Evolutionary conservation across 176 grass and related monocot species (phyloP).

Genomic region (Guadua angustifolia): DNA sequence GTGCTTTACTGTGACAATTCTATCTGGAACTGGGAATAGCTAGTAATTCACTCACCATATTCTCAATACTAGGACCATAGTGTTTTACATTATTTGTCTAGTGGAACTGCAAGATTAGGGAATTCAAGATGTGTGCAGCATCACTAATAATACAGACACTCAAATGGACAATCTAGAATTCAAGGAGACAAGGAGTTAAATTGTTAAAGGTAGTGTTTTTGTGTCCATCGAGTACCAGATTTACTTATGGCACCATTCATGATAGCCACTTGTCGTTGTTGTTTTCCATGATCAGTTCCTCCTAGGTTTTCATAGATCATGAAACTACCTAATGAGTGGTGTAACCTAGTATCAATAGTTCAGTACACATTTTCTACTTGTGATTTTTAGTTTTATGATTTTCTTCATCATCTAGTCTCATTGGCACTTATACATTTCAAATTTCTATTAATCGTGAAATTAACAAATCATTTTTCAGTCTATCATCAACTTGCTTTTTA

Average conservation of each 20-base stretch:
- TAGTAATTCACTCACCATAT: background rate
- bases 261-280: background rate
- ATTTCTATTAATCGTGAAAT: constrained; percentile 5
- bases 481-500: background rate
- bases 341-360: background rate
- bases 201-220: background rate
- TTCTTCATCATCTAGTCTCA: background rate
- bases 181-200: background rate
- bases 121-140: background rate
- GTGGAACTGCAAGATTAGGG: background rate
- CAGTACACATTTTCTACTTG: background rate
- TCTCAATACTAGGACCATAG: background rate
- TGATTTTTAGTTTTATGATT: background rate
- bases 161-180: background rate
- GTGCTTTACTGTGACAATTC: background rate
- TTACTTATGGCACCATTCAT: background rate
- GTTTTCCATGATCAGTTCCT: background rate
- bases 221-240: background rate
- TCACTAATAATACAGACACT: background rate
- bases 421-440: background rate
- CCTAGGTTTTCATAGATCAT: background rate
- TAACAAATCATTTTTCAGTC: constrained; percentile 31
- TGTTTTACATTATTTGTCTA: background rate
- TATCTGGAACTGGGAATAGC: background rate
- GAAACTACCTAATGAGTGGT: background rate